Conservation (phyloP, 192 early-diverging fungal species). For the Cladochytrium replicatum region DNA sequence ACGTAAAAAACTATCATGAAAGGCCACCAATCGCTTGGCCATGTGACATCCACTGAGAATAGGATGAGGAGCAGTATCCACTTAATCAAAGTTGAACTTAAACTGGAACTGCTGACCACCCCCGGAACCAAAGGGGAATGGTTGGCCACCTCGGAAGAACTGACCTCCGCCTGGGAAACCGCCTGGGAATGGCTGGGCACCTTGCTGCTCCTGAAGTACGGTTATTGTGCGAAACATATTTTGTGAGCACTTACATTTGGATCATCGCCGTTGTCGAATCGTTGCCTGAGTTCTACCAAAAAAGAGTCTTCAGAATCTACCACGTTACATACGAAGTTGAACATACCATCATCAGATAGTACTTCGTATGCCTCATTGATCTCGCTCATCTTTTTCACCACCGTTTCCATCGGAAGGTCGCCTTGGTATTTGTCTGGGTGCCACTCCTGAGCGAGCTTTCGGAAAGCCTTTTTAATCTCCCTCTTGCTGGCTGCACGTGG, state of each 20-base stretch:
- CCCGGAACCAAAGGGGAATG: conserved; percentile 9
- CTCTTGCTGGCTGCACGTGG: conserved; percentile 54
- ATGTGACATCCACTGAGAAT: too few species aligned
- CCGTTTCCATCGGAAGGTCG: conserved; percentile 63
- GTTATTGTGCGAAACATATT: conserved; percentile 10
- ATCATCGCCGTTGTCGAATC: conserved; percentile 45
- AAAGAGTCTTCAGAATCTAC: background rate
- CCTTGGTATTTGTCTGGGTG: conserved; percentile 54
- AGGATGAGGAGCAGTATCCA: too few species aligned
- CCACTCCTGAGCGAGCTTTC: conserved; percentile 81
- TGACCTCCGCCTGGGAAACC: conserved; percentile 18
- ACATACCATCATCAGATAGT: conserved; percentile 34
- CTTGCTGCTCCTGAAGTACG: conserved; percentile 10
- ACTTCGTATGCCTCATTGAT: conserved; percentile 93
- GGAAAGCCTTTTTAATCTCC: conserved; percentile 88
- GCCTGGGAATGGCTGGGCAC: conserved; percentile 9
- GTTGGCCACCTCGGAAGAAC: conserved; percentile 13
- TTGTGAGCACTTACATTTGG: conserved; percentile 30
- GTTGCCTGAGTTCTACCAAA: conserved; percentile 17
- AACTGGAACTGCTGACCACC: conserved; percentile 33
- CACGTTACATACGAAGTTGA: background rate
- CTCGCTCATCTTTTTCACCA: conserved; percentile 80
- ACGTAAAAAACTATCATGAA: too few species aligned
- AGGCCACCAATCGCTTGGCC: too few species aligned
- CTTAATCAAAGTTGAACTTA: too few species aligned